These are phyloP conservation scores for Cornus kousa DNA, from an alignment of 148 eudicot species.

Conservation along the genomic window DNA sequence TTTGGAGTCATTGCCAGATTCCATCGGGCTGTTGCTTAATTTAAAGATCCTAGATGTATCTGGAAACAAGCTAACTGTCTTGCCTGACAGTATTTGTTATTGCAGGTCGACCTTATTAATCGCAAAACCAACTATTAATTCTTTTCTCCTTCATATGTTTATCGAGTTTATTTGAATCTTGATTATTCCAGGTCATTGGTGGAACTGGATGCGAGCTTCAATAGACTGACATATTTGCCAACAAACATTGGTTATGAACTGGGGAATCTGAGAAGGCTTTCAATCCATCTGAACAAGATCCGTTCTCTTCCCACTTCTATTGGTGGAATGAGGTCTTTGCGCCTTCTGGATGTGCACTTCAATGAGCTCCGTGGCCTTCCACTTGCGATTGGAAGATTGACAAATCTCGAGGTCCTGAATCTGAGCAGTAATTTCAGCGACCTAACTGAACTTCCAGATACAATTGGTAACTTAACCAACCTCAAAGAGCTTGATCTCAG, in stretches of 20 bases:
- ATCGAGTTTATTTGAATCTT: background rate
- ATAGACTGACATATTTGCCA: slow-evolving; percentile 72
- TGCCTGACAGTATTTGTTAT: slow-evolving; percentile 80
- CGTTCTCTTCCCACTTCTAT: slow-evolving; percentile 87
- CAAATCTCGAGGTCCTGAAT: slow-evolving; percentile 65
- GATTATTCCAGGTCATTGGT: slow-evolving; percentile 64
- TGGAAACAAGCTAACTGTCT: slow-evolving; percentile 75
- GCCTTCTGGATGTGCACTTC: slow-evolving; percentile 70
- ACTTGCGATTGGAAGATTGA: slow-evolving; percentile 52
- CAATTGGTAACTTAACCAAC: slow-evolving; percentile 59
- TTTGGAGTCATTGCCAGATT: slow-evolving; percentile 78
- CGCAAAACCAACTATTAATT: background rate
- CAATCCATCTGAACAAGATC: slow-evolving; percentile 72
- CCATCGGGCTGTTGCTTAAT: slow-evolving; percentile 72
- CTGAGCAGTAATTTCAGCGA: slow-evolving; percentile 87
- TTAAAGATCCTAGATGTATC: slow-evolving; percentile 78
- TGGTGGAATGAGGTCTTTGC: slow-evolving; percentile 75
- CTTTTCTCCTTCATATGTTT: background rate
- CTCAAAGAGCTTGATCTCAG: slow-evolving; percentile 82
- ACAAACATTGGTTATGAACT: slow-evolving; percentile 81
- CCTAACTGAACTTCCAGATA: slow-evolving; percentile 71
- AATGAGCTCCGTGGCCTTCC: slow-evolving; percentile 92
- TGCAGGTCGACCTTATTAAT: slow-evolving; percentile 61
- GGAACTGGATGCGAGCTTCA: slow-evolving; percentile 86
- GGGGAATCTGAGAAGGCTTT: slow-evolving; percentile 54